Evolutionary conservation across 768 basidiomycete genomes (phyloP), one percentile per base, ranked within the genome.

Genomic region (Tulasnella sp.): DNA sequence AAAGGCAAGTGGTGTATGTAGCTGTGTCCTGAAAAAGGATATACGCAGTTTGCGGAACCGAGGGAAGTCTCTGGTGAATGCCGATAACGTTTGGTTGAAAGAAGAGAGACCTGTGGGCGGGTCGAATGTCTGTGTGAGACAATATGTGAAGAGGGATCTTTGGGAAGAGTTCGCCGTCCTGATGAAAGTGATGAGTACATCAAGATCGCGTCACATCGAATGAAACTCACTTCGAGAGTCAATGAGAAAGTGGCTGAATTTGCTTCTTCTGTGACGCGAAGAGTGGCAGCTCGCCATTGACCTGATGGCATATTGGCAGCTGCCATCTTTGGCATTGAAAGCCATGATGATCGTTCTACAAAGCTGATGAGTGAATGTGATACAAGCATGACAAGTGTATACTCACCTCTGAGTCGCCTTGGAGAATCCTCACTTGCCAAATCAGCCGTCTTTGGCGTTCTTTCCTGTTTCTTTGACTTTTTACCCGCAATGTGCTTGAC

Each of bases 41-140:
- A 63, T 86, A 87, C 27, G 15, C 50, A 43, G 3, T 48, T 35
- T 37, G 53, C 42, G 16, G 50, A 37, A 12, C 9, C 9, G 43
- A 28, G 19, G 52, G 52, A 13, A 39, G 27, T 10, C 45, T 29
- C 29, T 35, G 28, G 6, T 76, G 77, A 55, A 92, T 76, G 12
- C 77, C 77, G 34, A 91, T 63, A 60, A 83, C 85, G 59, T 86
- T 73, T 58, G 83, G 81, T 37, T 79, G 73, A 58, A 77, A 78
- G 63, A 90, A 85, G 5, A 90, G 62, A 0, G 87, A 88, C 45
- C 70, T 72, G 61, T 91, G 83, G 25, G 76, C 74, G 31, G 70
- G 70, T n/a, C 83, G 78, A 54, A 92, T 79, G 61, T 90, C 87
- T 27, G 84, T 84, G 59, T 86, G 80, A 55, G 77, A 72, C 42